phyloP scores from a whole-genome alignment of 768 basidiomycete genomes.

The Polyporus arcularius region DNA sequence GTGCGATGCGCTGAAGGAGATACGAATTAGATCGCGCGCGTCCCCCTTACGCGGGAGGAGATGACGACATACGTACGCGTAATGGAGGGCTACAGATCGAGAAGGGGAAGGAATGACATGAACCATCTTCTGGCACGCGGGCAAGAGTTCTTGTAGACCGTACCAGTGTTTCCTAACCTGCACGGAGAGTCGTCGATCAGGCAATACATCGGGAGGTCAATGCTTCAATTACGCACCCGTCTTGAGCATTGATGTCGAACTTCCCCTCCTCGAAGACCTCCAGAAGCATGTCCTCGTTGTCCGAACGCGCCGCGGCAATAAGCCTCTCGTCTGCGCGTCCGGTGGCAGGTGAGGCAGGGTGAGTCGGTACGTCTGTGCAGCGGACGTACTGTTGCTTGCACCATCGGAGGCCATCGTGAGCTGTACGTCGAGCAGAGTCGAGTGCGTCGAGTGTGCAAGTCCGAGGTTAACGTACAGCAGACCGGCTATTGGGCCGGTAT shows the following conservation, averaged over 20 bases:
- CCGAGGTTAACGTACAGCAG: neutral
- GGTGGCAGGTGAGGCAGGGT: neutral
- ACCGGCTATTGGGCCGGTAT: neutral
- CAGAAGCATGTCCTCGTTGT: constrained; percentile 68
- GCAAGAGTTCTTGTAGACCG: neutral
- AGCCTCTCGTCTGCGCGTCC: constrained; percentile 61
- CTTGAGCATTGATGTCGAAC: constrained; percentile 75
- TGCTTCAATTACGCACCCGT: constrained; percentile 58
- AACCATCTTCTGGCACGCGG: neutral
- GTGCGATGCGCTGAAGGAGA: constrained; percentile 43
- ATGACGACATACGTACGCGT: constrained; percentile 54
- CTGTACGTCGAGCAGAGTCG: neutral
- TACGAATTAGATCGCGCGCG: neutral
- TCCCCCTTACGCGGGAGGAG: neutral
- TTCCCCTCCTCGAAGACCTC: constrained; percentile 56
- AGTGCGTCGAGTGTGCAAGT: neutral
- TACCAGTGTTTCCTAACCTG: constrained; percentile 79
- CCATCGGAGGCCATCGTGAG: constrained; percentile 19
- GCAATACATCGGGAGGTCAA: neutral
- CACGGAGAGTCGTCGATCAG: neutral
- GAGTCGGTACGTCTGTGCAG: neutral
- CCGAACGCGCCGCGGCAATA: constrained; percentile 69
- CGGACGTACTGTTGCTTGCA: constrained; percentile 25
- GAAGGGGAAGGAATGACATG: neutral
- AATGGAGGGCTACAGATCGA: constrained; percentile 58